Evolutionary conservation across 2,329 filamentous ascomycete genomes (phyloP).

Genomic region (Microsporum audouinii): DNA sequence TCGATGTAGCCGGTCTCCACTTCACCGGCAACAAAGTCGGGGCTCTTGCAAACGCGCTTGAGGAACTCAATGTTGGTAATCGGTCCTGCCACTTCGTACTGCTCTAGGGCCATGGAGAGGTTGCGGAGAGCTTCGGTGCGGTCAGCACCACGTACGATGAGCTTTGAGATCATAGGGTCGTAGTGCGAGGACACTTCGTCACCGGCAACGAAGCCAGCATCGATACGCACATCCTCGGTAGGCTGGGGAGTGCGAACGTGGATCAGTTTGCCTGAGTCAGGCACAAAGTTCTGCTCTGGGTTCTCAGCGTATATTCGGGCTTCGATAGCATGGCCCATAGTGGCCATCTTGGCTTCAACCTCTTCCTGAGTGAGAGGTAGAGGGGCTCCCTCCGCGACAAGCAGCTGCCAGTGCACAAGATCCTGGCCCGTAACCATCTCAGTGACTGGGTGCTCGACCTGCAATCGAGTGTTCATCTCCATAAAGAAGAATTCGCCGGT

Average conservation of each 20-base stretch:
- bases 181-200: constrained; percentile 91
- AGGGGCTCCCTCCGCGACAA: constrained; percentile 62
- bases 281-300: constrained; percentile 80
- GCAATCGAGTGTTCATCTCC: constrained; percentile 70
- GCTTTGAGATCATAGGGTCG: constrained; percentile 97
- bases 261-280: constrained; percentile 78
- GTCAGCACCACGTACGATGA: constrained; percentile 76
- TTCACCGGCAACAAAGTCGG: constrained; percentile 71
- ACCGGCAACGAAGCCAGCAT: constrained; percentile 83
- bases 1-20: constrained; percentile 96
- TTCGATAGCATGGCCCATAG: constrained; percentile 79
- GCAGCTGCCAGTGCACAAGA: constrained; percentile 89
- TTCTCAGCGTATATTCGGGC: constrained; percentile 95
- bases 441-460: constrained; percentile 94
- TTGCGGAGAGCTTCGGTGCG: constrained; percentile 73
- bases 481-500: constrained; percentile 57
- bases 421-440: constrained; percentile 67
- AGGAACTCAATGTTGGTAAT: constrained; percentile 96
- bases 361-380: constrained; percentile 55
- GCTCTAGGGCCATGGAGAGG: constrained; percentile 64
- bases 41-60: constrained; percentile 71
- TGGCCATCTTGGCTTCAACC: constrained; percentile 57
- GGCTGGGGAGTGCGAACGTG: constrained; percentile 64
- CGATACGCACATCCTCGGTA: constrained; percentile 68
- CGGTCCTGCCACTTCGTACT: constrained; percentile 86